Evolutionary conservation across 1,284 basidiomycete genomes (phyloP), one percentile per base, ranked within the genome.

Genomic region (Puccinia novopanici): DNA sequence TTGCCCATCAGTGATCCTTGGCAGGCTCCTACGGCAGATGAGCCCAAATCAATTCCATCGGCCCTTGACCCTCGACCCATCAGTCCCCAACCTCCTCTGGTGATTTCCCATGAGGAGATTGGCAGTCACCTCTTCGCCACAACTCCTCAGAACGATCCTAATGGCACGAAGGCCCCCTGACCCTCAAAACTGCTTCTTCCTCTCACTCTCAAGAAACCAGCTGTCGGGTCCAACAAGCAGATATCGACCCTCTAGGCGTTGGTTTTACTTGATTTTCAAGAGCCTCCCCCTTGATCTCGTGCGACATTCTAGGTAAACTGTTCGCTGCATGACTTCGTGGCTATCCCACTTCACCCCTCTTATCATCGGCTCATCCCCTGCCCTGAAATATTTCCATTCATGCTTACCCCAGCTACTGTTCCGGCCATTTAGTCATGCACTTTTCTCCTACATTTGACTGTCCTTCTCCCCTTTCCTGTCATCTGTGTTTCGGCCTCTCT

Each of bases 161-260:
- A 34, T 30, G 34, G 17, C 22, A 30, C 48, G 5, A 54, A 40
- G n/a, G 5, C 30, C n/a, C 52, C 13, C n/a, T 67, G 52, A 40
- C 19, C n/a, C 15, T 75, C 40, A 61, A 48, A 45, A 75, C 19
- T n/a, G 45, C 45, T n/a, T 61, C 45, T 0, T 48, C 71, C 24
- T 34, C 50, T 17, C 27, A 30, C 37, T 40, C 71, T 4, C 71
- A 73, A 34, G 27, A 55, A 19, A 12, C 30, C 45, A 34, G 55
- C 37, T 40, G 59, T 50, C 37, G 40, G 27, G 19, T 37, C 45
- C 37, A 75, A 30, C 42, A 57, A 45, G 13, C 55, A 19, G 74
- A 65, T 42, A 75, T 75, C n/a, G 74, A 75, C 59, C 74, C 75
- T 40, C 40, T 77, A n/a, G 75, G 75, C 17, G 75, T 77, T 5